Base-by-base conservation (phyloP, 2,329 filamentous ascomycete genomes). In the Sclerotinia sclerotiorum region DNA sequence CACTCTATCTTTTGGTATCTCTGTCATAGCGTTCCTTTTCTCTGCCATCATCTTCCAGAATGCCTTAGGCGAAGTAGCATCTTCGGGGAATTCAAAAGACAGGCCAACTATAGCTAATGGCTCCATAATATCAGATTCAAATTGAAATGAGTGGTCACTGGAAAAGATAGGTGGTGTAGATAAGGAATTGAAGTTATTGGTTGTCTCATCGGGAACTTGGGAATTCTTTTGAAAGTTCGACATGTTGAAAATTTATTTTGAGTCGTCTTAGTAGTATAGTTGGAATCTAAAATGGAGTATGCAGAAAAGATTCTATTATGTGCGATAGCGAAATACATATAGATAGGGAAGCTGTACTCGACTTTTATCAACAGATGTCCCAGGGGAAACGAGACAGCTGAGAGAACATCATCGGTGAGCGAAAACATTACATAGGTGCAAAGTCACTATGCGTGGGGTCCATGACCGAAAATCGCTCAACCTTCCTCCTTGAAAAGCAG, bases 61-160 rank as follows among this genome's bases (percentile, higher is more conserved):
- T 6, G 77, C 72, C 48, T 82, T 79, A 0, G 82, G 78, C 3
- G 79, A 79, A 1, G 75, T 79, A 8, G 82, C 83, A n/a, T 80
- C 77, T 7, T 84, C 83, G 2, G 84, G 84, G 57, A 86, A 85
- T 7, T 83, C 79, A 49, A 84, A 81, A 11, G 81, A 82, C 68
- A 86, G 78, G 21, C 84, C 84, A 44, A 86, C 77, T 15, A 87
- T 79, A 3, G 83, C 84, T 61, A 86, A 82, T 62, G 83, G 82
- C 58, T 70, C 68, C 11, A 58, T 13, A 2, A 55, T 13, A 55
- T 57, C 54, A 29, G 32, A 39, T 15, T 56, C 54, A 29, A 5
- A 11, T 29, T 56, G 17, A 13, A 32, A 29, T 24, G 21, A 3
- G 54, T 19, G 3, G 6, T 56, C 13, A 56, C 17, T 11, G 5